phyloP scores from a whole-genome alignment of 345 rosid genomes.

The Populus tremula region DNA sequence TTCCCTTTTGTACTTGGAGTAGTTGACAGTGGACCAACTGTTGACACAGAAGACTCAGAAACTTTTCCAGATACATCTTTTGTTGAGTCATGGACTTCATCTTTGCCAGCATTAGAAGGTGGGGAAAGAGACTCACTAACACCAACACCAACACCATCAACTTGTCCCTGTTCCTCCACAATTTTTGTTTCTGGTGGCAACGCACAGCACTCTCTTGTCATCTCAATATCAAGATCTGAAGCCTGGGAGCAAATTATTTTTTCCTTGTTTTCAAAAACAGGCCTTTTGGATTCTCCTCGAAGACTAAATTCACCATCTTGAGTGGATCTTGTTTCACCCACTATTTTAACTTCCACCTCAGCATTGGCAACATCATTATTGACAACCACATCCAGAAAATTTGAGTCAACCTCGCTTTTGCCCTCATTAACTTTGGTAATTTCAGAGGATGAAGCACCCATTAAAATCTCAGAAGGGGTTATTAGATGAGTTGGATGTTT shows the following conservation, averaged over 20 bases:
- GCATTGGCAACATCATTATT: slow-evolving; percentile 40
- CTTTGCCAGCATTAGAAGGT: slow-evolving; percentile 38
- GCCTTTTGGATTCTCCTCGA: slow-evolving; percentile 38
- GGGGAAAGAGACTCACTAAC: slow-evolving; percentile 36
- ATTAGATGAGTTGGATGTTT: slow-evolving; percentile 80
- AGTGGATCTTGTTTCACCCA: slow-evolving; percentile 47
- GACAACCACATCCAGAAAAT: slow-evolving; percentile 46
- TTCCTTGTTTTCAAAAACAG: slow-evolving; percentile 42
- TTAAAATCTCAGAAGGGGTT: slow-evolving; percentile 77
- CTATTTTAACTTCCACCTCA: slow-evolving; percentile 64
- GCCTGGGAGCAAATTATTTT: slow-evolving; percentile 62
- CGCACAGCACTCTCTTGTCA: slow-evolving; percentile 52
- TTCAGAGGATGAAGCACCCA: slow-evolving; percentile 62
- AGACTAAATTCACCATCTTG: slow-evolving; percentile 45
- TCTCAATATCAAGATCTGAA: slow-evolving; percentile 58
- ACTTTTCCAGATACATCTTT: slow-evolving; percentile 44
- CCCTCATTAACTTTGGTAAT: slow-evolving; percentile 37
- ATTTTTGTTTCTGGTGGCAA: slow-evolving; percentile 38
- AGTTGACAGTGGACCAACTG: slow-evolving; percentile 37
- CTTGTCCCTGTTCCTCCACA: slow-evolving; percentile 35
- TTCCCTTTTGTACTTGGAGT: slow-evolving; percentile 51
- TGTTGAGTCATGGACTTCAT: slow-evolving; percentile 38
- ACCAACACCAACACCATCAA: slow-evolving; percentile 24
- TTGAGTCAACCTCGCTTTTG: slow-evolving; percentile 43
- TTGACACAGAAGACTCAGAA: slow-evolving; percentile 38